These are phyloP conservation scores for Gautieria morchelliformis DNA, from an alignment of 768 basidiomycete genomes.

Conservation along the genomic window DNA sequence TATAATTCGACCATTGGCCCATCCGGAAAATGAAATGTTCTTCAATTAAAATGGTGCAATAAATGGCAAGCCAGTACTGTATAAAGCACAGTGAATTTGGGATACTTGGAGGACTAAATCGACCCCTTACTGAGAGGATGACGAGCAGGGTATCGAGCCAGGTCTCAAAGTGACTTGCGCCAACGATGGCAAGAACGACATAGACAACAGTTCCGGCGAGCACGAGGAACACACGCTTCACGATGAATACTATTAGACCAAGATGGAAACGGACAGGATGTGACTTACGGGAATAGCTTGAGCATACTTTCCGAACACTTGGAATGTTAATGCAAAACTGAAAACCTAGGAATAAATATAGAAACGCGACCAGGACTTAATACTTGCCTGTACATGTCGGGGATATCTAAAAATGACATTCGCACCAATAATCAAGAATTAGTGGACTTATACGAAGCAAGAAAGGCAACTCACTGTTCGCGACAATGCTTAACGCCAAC, in stretches of 20 bases:
- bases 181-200: slow-evolving; percentile 38
- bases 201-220: slow-evolving; percentile 27
- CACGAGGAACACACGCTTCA: slow-evolving; percentile 29
- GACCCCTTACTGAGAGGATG: slow-evolving; percentile 18
- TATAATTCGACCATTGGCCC: slow-evolving; percentile 25
- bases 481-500: slow-evolving; percentile 31
- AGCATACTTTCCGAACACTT: slow-evolving; percentile 31
- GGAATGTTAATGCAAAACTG: slow-evolving; percentile 34
- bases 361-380: background rate
- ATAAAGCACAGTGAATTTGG: background rate
- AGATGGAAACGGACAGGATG: slow-evolving; percentile 2
- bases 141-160: slow-evolving; percentile 34
- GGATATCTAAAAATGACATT: slow-evolving; percentile 20
- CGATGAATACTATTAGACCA: slow-evolving; percentile 9
- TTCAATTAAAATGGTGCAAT: slow-evolving; percentile 34
- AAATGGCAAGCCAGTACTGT: slow-evolving; percentile 43
- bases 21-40: slow-evolving; percentile 44
- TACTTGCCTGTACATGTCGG: slow-evolving; percentile 30
- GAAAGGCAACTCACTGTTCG: slow-evolving; percentile 26
- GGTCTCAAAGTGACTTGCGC: slow-evolving; percentile 32
- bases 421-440: background rate
- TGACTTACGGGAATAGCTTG: slow-evolving; percentile 30
- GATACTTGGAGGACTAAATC: background rate
- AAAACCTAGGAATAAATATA: background rate
- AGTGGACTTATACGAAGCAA: background rate